These are phyloP conservation scores for Tricholoma matsutake DNA, from an alignment of 768 basidiomycete genomes.

Conservation along the genomic window DNA sequence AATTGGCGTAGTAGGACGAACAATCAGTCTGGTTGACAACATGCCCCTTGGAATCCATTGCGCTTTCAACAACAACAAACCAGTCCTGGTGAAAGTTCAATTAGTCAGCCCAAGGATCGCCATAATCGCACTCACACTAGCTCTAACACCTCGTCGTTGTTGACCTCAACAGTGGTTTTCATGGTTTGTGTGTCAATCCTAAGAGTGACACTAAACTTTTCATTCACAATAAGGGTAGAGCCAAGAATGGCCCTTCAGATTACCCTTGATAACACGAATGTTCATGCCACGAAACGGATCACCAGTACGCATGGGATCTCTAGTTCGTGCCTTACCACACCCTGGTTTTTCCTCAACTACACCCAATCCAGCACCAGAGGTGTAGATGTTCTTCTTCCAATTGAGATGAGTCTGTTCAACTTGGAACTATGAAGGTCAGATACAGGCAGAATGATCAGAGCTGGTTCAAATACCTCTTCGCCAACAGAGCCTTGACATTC, in stretches of 20 bases:
- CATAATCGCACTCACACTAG: too few relatives aligned
- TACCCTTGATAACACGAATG: not conserved
- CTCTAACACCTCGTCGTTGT: not conserved
- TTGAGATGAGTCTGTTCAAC: not conserved
- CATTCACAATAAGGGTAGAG: not conserved
- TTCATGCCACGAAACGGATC: not conserved
- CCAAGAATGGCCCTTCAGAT: not conserved
- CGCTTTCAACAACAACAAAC: not conserved
- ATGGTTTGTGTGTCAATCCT: not conserved
- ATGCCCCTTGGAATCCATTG: not conserved
- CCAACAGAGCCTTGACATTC: not conserved
- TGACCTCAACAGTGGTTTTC: not conserved
- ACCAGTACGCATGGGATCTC: not conserved
- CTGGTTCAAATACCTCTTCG: not conserved
- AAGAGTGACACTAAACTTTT: not conserved
- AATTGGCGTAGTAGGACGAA: not conserved
- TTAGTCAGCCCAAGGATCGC: not conserved
- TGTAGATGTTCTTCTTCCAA: not conserved
- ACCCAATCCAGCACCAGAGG: not conserved
- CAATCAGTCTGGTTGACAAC: not conserved
- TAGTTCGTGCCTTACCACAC: not conserved
- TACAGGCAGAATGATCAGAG: not conserved
- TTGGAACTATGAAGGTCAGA: not conserved
- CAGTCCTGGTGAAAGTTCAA: not conserved
- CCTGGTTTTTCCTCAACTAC: not conserved